Evolutionary conservation across 2,329 filamentous ascomycete species (phyloP).

Genomic region (Fusarium duplospermum): DNA sequence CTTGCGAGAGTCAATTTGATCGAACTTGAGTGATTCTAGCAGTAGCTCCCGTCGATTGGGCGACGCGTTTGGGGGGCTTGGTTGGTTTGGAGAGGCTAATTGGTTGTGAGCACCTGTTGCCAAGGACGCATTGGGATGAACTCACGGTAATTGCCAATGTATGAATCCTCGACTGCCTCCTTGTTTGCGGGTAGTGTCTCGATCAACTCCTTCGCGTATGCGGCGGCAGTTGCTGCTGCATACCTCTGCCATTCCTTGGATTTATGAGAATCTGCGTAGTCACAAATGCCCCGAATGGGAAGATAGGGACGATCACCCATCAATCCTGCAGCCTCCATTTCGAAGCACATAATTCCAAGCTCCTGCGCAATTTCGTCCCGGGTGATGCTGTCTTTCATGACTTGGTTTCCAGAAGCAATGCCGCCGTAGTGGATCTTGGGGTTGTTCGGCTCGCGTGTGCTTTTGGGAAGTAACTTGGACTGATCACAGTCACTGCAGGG

Average conservation of each 20-base stretch:
- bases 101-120: not conserved
- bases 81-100: not conserved
- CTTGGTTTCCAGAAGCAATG: conserved; percentile 49
- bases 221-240: conserved; percentile 50
- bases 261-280: conserved; percentile 56
- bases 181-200: not conserved
- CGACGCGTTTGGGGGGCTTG: too few species aligned
- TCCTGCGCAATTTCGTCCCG: conserved; percentile 46
- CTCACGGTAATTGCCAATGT: not conserved
- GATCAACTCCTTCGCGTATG: conserved; percentile 33
- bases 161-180: accelerated
- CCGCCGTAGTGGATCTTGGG: conserved; percentile 14
- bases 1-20: conserved; percentile 53
- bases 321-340: conserved; percentile 49
- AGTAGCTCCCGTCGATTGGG: not conserved
- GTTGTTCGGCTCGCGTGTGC: accelerated
- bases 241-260: conserved; percentile 52
- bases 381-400: conserved; percentile 50
- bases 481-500: not conserved
- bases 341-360: conserved; percentile 38
- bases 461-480: accelerated
- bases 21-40: conserved; percentile 51
- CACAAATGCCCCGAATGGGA: conserved; percentile 54
- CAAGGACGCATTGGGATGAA: not conserved
- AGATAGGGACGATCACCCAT: conserved; percentile 48